Evolutionary conservation across 2,329 filamentous ascomycete species (phyloP), one percentile per base, ranked within the genome.

Genomic region (Neonectria neomacrospora): DNA sequence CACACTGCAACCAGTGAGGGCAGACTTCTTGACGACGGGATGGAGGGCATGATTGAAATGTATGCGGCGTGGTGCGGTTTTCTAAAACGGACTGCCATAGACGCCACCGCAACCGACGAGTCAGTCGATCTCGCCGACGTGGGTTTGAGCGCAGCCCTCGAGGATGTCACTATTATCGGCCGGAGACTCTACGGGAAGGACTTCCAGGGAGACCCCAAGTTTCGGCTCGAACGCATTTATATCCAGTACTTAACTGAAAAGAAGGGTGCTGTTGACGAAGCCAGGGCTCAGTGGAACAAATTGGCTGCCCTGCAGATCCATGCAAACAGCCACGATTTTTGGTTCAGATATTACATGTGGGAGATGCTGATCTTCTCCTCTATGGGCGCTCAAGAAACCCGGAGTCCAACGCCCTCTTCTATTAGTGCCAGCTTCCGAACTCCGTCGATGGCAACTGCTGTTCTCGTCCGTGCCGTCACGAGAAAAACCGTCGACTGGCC

Each of bases 21-120:
- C 9, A 84, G 96, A 44, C 84, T 98, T 5, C 94, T 97, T 75
- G 90, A 91, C 66, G 90, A 93, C 65, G 94, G 94, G 23, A 91
- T 97, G 85, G 89, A 93, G 53, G 92, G 94, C 68, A 89, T 97
- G 32, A 86, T 98, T 63, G 93, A 97, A 72, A 93, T 98, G 74
- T 94, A 97, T 74, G 89, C 93, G 56, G 91, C 94, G 0, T 99
- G 96, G 96, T 97, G 95, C 74, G 94, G 93, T 53, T 98, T 95
- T 71, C 85, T 99, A 20, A 93, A 95, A 69, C 91, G 96, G 23
- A 90, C 90, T 52, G 93, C 95, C 18, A 94, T 97, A 81, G 84
- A 89, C 59, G 84, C 88, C 1, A 88, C 88, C 63, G 88, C 91
- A 1, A 88, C 87, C 1, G 92, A 95, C 61, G 94, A 97, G 75